phyloP scores from a whole-genome alignment of 805 yeast species.

The Hemisphaericaspora nanyangensis region DNA sequence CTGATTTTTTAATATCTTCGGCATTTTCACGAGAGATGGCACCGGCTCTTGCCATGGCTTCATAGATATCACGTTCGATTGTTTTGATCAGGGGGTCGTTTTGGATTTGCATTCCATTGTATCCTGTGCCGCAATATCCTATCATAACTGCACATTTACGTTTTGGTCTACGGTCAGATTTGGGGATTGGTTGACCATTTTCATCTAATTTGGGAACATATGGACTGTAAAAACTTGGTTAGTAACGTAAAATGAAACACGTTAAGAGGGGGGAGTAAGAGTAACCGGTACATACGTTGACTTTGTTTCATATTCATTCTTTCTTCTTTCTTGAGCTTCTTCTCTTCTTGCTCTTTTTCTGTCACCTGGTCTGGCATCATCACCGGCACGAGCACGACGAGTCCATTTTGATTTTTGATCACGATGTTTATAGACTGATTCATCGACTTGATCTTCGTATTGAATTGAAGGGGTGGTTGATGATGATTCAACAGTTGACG shows the following conservation, averaged over 20 bases:
- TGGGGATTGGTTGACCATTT: constrained; percentile 57
- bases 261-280: too few relatives aligned
- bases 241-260: too few relatives aligned
- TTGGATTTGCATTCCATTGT: constrained; percentile 88
- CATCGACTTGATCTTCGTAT: constrained; percentile 32
- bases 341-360: constrained; percentile 19
- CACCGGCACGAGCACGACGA: constrained; percentile 18
- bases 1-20: constrained; percentile 80
- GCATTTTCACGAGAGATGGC: constrained; percentile 86
- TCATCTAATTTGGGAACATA: constrained; percentile 50
- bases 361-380: constrained; percentile 13
- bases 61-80: constrained; percentile 84
- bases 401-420: constrained; percentile 36
- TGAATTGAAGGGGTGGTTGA: too few relatives aligned
- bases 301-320: constrained; percentile 3
- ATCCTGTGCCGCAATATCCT: constrained; percentile 96
- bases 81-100: constrained; percentile 81
- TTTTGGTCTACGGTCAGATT: constrained; percentile 71
- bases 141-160: constrained; percentile 84
- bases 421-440: constrained; percentile 37
- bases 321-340: constrained; percentile 1
- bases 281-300: constrained; percentile 64
- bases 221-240: constrained; percentile 18
- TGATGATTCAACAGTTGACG: too few relatives aligned
- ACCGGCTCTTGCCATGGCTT: constrained; percentile 81